Evolutionary conservation across 768 basidiomycete species (phyloP).

Genomic region (Termitomyces sp.): DNA sequence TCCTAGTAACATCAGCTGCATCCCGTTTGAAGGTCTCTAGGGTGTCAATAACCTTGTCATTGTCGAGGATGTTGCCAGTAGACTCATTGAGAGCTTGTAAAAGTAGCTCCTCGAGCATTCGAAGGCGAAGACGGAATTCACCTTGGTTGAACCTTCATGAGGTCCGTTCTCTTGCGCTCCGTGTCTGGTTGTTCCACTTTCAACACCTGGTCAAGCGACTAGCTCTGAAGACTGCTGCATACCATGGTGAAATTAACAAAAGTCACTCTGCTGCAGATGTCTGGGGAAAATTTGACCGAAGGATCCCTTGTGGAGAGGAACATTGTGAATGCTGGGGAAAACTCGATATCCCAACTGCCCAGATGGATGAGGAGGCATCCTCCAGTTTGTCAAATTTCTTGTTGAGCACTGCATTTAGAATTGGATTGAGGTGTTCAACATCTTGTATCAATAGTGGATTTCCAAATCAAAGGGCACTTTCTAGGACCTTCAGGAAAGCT

Average conservation of each 20-base stretch:
- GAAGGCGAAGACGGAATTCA: slow-evolving; percentile 90
- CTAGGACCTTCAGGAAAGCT: slow-evolving; percentile 96
- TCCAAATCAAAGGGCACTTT: slow-evolving; percentile 98
- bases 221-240: slow-evolving; percentile 95
- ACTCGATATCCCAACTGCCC: slow-evolving; percentile 98
- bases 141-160: slow-evolving; percentile 99
- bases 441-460: slow-evolving; percentile 97
- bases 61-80: slow-evolving; percentile 94
- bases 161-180: slow-evolving; percentile 90
- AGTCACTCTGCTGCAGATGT: slow-evolving; percentile 96
- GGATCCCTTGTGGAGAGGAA: slow-evolving; percentile 98
- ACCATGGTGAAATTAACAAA: slow-evolving; percentile 99
- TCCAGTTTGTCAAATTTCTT: slow-evolving; percentile 93
- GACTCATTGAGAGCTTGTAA: slow-evolving; percentile 97
- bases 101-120: slow-evolving; percentile 89
- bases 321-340: slow-evolving; percentile 99
- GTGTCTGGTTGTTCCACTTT: slow-evolving; percentile 97
- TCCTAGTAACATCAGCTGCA: slow-evolving; percentile 92
- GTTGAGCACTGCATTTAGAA: slow-evolving; percentile 95
- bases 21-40: slow-evolving; percentile 94
- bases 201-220: slow-evolving; percentile 95
- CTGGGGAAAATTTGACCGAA: slow-evolving; percentile 95
- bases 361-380: slow-evolving; percentile 96
- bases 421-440: slow-evolving; percentile 96
- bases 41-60: slow-evolving; percentile 97